Percentiles rank a stretch among this genome's conserved stretches.
Evolutionary conservation across 345 rosid species (phyloP).

Genomic region (Lepidium didymum): DNA sequence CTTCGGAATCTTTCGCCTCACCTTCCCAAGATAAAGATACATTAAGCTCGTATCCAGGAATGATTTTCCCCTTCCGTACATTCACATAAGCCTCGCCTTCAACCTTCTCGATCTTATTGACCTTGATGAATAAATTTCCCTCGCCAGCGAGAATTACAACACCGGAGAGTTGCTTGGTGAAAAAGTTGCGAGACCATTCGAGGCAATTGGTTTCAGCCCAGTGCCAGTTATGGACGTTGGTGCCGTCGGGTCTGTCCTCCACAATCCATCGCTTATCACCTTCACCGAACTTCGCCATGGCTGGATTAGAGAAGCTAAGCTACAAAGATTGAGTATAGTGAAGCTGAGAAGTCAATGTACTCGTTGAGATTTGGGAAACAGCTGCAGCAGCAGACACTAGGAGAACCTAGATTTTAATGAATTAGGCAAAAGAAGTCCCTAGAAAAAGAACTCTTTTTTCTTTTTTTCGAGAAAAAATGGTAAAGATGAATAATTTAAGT

Average conservation of each 20-base stretch:
- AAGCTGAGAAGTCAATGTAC: background rate
- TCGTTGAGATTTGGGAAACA: constrained; percentile 12
- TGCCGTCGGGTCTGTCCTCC: constrained; percentile 89
- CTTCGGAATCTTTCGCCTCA: constrained; percentile 70
- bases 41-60: constrained; percentile 85
- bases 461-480: background rate
- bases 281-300: constrained; percentile 92
- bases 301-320: background rate
- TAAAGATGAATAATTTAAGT: background rate
- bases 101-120: constrained; percentile 58
- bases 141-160: constrained; percentile 59
- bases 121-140: constrained; percentile 48
- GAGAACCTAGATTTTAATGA: background rate
- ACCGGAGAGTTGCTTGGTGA: constrained; percentile 48
- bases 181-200: constrained; percentile 68
- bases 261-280: constrained; percentile 99
- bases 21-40: constrained; percentile 80
- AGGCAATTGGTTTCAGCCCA: constrained; percentile 95
- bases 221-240: constrained; percentile 99
- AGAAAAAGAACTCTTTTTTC: background rate
- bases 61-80: constrained; percentile 84
- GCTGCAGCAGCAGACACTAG: background rate
- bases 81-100: constrained; percentile 98
- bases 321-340: background rate
- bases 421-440: constrained; percentile 15